These are phyloP conservation scores for Tylopilus sp. DNA, from an alignment of 1,284 basidiomycete genomes.

Conservation along the genomic window DNA sequence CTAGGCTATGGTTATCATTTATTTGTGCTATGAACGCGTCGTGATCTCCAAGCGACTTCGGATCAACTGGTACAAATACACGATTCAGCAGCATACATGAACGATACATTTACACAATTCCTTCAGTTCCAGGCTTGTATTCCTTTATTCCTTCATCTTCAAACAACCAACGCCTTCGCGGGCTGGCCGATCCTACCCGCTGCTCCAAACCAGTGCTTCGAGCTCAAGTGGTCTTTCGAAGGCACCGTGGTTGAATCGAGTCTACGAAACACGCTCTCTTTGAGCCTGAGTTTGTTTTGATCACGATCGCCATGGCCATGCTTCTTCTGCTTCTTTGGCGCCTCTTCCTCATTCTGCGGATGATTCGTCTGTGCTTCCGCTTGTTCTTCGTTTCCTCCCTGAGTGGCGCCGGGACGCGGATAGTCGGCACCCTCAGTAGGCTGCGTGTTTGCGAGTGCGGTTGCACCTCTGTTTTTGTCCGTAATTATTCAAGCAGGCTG, in stretches of 20 bases:
- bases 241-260: constrained; percentile 62
- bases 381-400: constrained; percentile 52
- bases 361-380: constrained; percentile 43
- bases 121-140: background rate
- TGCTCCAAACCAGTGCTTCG: constrained; percentile 52
- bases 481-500: background rate
- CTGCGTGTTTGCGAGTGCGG: constrained; percentile 35
- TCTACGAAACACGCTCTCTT: constrained; percentile 60
- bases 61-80: constrained; percentile 32
- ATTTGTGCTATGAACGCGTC: background rate
- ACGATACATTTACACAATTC: background rate
- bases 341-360: constrained; percentile 63
- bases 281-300: constrained; percentile 62
- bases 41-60: constrained; percentile 5
- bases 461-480: constrained; percentile 38
- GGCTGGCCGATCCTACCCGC: constrained; percentile 71
- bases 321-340: constrained; percentile 64
- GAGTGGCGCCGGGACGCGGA: constrained; percentile 66
- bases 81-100: constrained; percentile 10
- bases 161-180: constrained; percentile 55
- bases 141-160: constrained; percentile 6
- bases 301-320: constrained; percentile 55
- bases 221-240: constrained; percentile 54
- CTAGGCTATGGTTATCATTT: constrained; percentile 4
- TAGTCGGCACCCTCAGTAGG: constrained; percentile 62